Conservation (phyloP, 1,284 basidiomycete species). For the Moniliophthora roreri region DNA sequence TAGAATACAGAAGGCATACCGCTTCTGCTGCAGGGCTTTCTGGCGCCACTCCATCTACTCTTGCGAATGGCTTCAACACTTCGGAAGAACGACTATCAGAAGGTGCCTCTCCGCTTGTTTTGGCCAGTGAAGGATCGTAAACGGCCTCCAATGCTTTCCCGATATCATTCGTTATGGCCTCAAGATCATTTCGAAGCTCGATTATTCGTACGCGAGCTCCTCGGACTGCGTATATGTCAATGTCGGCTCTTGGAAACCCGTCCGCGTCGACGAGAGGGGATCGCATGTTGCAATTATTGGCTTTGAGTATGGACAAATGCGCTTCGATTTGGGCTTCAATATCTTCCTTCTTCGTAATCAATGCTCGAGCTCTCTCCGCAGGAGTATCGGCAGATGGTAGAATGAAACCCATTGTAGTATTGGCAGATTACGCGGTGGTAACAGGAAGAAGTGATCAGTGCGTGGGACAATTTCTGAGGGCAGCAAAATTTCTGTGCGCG, state of each 20-base stretch:
- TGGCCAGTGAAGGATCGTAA: conserved; percentile 47
- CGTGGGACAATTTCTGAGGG: too few species aligned
- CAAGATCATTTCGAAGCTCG: conserved; percentile 78
- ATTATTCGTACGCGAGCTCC: conserved; percentile 72
- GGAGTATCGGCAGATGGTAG: conserved; percentile 44
- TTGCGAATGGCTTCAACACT: conserved; percentile 61
- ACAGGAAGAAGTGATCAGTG: too few species aligned
- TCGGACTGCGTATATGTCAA: conserved; percentile 83
- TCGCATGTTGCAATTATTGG: conserved; percentile 56
- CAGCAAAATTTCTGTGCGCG: too few species aligned
- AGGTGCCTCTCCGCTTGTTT: conserved; percentile 12
- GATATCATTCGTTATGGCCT: conserved; percentile 64
- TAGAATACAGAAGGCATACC: conserved; percentile 44
- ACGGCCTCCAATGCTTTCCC: conserved; percentile 66
- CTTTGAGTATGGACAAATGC: conserved; percentile 60
- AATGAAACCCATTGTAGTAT: conserved; percentile 41
- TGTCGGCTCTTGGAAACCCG: conserved; percentile 82
- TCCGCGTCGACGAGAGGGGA: conserved; percentile 79
- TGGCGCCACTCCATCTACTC: conserved; percentile 75
- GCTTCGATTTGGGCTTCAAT: conserved; percentile 65
- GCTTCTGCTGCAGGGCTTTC: conserved; percentile 78
- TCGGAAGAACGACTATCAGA: conserved; percentile 8
- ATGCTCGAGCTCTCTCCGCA: conserved; percentile 51
- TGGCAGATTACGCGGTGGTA: too few species aligned
- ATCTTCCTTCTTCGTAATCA: conserved; percentile 61